Percentiles rank a stretch among this genome's conserved stretches.
These are phyloP conservation scores for Talaromyces trachyspermus DNA, from an alignment of 495 filamentous ascomycete species.

Conservation along the genomic window DNA sequence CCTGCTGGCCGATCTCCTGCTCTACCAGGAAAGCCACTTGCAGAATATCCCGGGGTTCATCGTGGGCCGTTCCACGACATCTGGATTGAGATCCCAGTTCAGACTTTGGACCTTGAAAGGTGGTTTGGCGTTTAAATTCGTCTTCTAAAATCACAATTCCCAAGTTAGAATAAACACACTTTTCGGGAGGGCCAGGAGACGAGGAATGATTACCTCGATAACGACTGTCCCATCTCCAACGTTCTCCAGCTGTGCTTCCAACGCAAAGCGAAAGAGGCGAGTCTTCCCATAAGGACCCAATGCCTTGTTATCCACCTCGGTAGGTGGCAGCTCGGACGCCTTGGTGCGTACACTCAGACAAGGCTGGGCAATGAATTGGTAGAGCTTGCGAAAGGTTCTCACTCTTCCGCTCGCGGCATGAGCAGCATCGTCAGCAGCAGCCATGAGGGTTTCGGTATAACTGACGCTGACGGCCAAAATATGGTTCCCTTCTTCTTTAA, in stretches of 20 bases:
- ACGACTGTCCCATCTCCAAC: constrained; percentile 51
- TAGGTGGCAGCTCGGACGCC: constrained; percentile 49
- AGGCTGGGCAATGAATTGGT: constrained; percentile 90
- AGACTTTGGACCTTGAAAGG: constrained; percentile 50
- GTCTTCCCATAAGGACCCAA: constrained; percentile 40
- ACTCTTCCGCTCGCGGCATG: constrained; percentile 43
- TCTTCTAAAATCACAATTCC: constrained; percentile 27
- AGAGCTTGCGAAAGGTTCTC: constrained; percentile 88
- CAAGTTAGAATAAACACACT: not conserved
- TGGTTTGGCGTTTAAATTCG: constrained; percentile 43
- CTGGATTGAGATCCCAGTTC: constrained; percentile 46
- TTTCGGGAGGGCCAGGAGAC: no score
- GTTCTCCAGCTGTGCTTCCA: constrained; percentile 96
- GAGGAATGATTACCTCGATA: constrained; percentile 34
- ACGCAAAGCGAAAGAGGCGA: constrained; percentile 42
- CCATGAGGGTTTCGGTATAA: constrained; percentile 61
- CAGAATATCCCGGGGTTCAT: constrained; percentile 76
- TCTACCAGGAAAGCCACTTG: constrained; percentile 88
- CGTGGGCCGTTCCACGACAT: constrained; percentile 44
- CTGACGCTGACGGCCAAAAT: constrained; percentile 90
- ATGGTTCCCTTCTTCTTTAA: constrained; percentile 91
- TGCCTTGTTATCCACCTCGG: constrained; percentile 37
- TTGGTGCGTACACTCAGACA: constrained; percentile 89
- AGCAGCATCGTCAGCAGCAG: constrained; percentile 47
- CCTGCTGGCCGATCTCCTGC: constrained; percentile 48